These are phyloP conservation scores for Leptographium procerum DNA, from an alignment of 2,329 filamentous ascomycete genomes.

Conservation along the genomic window DNA sequence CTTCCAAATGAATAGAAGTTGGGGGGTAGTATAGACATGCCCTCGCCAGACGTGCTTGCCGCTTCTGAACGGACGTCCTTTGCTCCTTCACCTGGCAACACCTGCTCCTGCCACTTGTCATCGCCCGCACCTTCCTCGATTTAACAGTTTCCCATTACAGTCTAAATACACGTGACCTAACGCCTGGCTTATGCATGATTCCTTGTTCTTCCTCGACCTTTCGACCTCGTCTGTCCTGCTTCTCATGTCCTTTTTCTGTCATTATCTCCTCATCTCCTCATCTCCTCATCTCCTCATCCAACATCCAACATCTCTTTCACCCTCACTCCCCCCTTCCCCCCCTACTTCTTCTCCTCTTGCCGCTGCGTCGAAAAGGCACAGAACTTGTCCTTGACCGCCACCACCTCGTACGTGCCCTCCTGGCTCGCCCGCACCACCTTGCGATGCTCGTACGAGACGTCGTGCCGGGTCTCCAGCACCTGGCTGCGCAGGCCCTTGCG, in stretches of 20 bases:
- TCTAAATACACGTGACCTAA: neutral
- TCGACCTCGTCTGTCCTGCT: neutral
- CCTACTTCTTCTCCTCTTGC: constrained; percentile 34
- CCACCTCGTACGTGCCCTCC: constrained; percentile 95
- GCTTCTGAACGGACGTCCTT: no score
- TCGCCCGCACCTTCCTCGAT: neutral
- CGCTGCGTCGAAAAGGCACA: constrained; percentile 76
- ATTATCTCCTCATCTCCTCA: neutral
- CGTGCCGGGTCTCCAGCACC: constrained; percentile 83
- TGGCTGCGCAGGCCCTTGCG: constrained; percentile 62
- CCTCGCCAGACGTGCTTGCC: no score
- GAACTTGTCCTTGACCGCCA: constrained; percentile 86
- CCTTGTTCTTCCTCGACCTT: neutral
- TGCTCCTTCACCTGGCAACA: no score
- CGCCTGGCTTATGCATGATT: constrained; percentile 1
- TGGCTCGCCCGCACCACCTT: constrained; percentile 78
- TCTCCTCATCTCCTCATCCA: neutral
- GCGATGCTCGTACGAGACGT: constrained; percentile 68
- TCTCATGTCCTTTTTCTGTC: neutral
- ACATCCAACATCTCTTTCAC: neutral
- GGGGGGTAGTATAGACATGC: no score
- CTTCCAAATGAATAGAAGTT: no score
- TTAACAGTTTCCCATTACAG: neutral
- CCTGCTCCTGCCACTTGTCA: neutral
- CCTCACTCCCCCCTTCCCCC: constrained; percentile 2